Evolutionary conservation across 1,139 yeast species (phyloP), one percentile per base, ranked within the genome.

Genomic region (Pneumocystis oryctolagi): DNA sequence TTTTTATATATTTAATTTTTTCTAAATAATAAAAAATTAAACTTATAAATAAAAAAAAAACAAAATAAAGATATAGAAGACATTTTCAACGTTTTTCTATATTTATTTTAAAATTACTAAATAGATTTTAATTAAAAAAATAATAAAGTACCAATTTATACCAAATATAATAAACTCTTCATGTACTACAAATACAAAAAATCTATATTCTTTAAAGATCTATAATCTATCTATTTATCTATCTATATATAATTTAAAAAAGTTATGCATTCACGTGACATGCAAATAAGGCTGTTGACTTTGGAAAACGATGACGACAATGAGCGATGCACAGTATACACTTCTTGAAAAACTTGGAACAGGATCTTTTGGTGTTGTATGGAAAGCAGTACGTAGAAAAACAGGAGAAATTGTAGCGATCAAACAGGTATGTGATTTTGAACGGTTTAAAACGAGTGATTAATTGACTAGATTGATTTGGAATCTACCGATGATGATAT

Each of bases 351-450:
- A 87, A 71, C 83, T 89, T 0, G 96, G 96, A 1, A 77, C 87
- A 64, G 96, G 96, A 0, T 90, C 92, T 3, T 89, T 88, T 73
- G 96, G 96, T 0, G 87, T 85, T 1, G 96, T 89, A 1, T 89
- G 85, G 74, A 77, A 85, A 61, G 96, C 92, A 0, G 71, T 82
- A 9, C 83, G 86, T 68, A 78, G 66, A 34, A 66, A 63, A 5
- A 64, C 70, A 5, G 69, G 69, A 4, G 65, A 67, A 55, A 62
- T 66, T 18, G 68, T 68, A 20, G 71, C 71, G 0, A 65, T 69
- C 32, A 69, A 69, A 58, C 70, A 69, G 64, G 70, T 68, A 59
- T 25, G 66, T 25, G 34, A 37, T 25, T 63, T 18, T n/a, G 16
- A 31, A 34, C 37, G 32, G 31, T 35, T 20, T 18, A 61, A 58